These are phyloP conservation scores for Anthostomella pinea DNA, from an alignment of 2,329 filamentous ascomycete species.

Conservation along the genomic window DNA sequence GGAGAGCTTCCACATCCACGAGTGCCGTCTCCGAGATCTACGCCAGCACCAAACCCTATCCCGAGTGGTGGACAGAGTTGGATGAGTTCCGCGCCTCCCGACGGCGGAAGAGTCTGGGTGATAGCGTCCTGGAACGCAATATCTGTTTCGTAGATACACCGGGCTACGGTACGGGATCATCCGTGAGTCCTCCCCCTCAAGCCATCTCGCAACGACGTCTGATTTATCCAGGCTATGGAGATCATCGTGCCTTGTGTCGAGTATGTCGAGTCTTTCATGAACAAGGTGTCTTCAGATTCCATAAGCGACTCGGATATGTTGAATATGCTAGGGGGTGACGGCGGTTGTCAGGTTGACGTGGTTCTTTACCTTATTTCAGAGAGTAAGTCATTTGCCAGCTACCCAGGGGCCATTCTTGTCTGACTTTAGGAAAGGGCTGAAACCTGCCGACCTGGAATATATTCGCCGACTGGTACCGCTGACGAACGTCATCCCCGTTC, in stretches of 20 bases:
- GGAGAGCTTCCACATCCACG: conserved; percentile 31
- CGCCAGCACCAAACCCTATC: conserved; percentile 80
- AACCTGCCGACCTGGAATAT: conserved; percentile 66
- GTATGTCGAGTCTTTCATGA: conserved; percentile 71
- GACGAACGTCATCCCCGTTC: conserved; percentile 81
- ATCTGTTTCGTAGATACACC: conserved; percentile 90
- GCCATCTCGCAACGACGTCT: conserved; percentile 7
- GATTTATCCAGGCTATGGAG: conserved; percentile 41
- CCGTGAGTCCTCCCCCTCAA: conserved; percentile 39
- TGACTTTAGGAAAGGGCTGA: conserved; percentile 45
- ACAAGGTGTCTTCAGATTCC: conserved; percentile 60
- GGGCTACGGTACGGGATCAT: conserved; percentile 54
- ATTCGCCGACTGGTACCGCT: conserved; percentile 67
- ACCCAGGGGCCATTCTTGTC: background rate
- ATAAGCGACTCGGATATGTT: conserved; percentile 72
- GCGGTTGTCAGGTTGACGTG: conserved; percentile 79
- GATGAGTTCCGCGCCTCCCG: conserved; percentile 60
- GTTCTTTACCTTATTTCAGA: conserved; percentile 78
- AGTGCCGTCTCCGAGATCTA: conserved; percentile 62
- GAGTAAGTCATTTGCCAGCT: conserved; percentile 48
- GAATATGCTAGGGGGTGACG: conserved; percentile 74
- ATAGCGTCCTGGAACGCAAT: conserved; percentile 83
- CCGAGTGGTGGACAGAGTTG: conserved; percentile 83
- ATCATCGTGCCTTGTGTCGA: conserved; percentile 59
- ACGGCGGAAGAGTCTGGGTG: conserved; percentile 68